These are phyloP conservation scores for Penicillium maclennaniae DNA, from an alignment of 495 filamentous ascomycete genomes.

Conservation along the genomic window DNA sequence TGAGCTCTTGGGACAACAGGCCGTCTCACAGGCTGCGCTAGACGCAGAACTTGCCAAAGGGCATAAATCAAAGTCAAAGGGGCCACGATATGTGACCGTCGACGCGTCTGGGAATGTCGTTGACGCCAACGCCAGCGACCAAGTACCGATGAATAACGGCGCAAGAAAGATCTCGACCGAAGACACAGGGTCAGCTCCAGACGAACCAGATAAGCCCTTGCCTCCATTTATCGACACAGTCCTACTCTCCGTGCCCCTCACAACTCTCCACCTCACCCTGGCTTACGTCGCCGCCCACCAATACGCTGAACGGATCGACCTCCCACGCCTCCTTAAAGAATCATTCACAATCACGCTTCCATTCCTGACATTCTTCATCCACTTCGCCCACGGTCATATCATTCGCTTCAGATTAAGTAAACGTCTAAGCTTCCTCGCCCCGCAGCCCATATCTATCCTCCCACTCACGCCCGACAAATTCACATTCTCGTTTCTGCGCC, in stretches of 20 bases:
- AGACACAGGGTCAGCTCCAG: conserved; percentile 2
- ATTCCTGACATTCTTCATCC: conserved; percentile 40
- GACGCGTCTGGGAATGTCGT: conserved; percentile 35
- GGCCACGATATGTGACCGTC: conserved; percentile 38
- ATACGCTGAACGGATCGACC: conserved; percentile 67
- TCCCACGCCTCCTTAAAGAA: conserved; percentile 50
- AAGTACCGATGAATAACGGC: conserved; percentile 6
- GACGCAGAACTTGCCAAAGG: conserved; percentile 3
- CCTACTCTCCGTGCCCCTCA: conserved; percentile 59
- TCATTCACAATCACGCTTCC: conserved; percentile 37
- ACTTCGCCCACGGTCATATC: conserved; percentile 46
- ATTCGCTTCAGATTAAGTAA: conserved; percentile 25
- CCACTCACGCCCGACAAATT: conserved; percentile 31
- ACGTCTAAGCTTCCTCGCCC: conserved; percentile 5
- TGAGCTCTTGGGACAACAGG: conserved; percentile 24
- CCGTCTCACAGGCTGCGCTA: not conserved
- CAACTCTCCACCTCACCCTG: conserved; percentile 81
- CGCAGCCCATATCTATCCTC: conserved; percentile 24
- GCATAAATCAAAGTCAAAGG: conserved; percentile 11
- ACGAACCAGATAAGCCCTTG: conserved; percentile 22
- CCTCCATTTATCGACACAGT: conserved; percentile 46
- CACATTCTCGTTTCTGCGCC: conserved; percentile 28
- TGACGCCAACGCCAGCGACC: conserved; percentile 21
- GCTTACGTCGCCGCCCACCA: conserved; percentile 90
- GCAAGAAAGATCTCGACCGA: conserved; percentile 3